Conservation (phyloP, 805 yeast genomes). For the Ogataea thermomethanolica region DNA sequence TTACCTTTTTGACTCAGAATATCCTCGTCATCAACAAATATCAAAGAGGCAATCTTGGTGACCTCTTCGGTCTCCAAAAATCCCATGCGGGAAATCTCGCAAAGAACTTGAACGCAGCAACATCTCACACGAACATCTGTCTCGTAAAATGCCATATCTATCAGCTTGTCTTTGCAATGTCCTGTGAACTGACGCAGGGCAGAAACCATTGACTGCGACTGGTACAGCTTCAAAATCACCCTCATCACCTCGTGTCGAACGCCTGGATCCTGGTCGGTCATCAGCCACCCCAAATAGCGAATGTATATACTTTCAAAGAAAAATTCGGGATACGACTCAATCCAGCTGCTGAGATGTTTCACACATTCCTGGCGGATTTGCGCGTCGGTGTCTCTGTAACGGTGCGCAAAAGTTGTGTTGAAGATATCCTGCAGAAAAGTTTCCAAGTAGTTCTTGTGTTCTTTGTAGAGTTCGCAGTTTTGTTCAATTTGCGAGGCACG, state of each 20-base stretch:
- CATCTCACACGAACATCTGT: slow-evolving; percentile 53
- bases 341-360: slow-evolving; percentile 63
- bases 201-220: slow-evolving; percentile 42
- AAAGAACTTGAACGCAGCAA: slow-evolving; percentile 48
- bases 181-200: slow-evolving; percentile 79
- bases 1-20: slow-evolving; percentile 24
- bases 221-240: slow-evolving; percentile 48
- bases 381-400: slow-evolving; percentile 79
- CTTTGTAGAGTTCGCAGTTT: slow-evolving; percentile 39
- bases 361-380: slow-evolving; percentile 69
- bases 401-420: slow-evolving; percentile 62
- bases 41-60: slow-evolving; percentile 12
- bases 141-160: slow-evolving; percentile 60
- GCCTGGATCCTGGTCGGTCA: slow-evolving; percentile 61
- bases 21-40: slow-evolving; percentile 33
- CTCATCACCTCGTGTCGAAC: slow-evolving; percentile 67
- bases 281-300: slow-evolving; percentile 78
- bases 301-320: slow-evolving; percentile 68
- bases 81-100: slow-evolving; percentile 56
- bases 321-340: slow-evolving; percentile 62
- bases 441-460: slow-evolving; percentile 50
- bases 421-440: slow-evolving; percentile 63
- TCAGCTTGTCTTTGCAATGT: slow-evolving; percentile 60
- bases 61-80: slow-evolving; percentile 60
- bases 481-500: slow-evolving; percentile 45